A percentile compares a stretch with the other conserved stretches of the same genome.
Evolutionary conservation across 345 rosid genomes (phyloP).

Genomic region (Euclidium syriacum): DNA sequence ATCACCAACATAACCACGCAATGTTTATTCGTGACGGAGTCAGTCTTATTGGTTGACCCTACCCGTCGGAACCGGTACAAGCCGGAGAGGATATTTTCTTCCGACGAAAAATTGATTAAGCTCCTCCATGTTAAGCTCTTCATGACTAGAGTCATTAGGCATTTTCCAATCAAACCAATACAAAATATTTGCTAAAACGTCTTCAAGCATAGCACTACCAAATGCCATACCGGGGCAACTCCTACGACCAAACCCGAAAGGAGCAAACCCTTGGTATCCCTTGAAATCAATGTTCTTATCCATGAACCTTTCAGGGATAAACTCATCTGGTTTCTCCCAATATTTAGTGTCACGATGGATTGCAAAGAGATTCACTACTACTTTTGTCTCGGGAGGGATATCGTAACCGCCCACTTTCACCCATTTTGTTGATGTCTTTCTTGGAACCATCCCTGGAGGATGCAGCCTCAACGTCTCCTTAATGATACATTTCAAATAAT

Average conservation of each 20-base stretch:
- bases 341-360: not conserved
- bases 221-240: not conserved
- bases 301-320: not conserved
- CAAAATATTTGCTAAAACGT: not conserved
- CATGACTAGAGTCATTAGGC: not conserved
- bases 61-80: not conserved
- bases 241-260: not conserved
- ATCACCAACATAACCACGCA: too few relatives aligned
- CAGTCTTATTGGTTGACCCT: not conserved
- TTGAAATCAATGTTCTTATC: not conserved
- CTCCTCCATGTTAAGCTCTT: not conserved
- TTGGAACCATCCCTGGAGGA: not conserved
- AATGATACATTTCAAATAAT: not conserved
- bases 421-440: not conserved
- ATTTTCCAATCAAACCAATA: not conserved
- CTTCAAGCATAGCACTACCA: not conserved
- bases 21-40: too few relatives aligned
- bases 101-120: not conserved
- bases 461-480: not conserved
- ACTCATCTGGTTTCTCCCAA: constrained; percentile 4
- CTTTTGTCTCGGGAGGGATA: not conserved
- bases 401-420: not conserved
- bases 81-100: constrained; percentile 22
- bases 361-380: not conserved
- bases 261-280: not conserved